Evolutionary conservation across 345 rosid genomes (phyloP).

Genomic region (Eucalyptus globulus): DNA sequence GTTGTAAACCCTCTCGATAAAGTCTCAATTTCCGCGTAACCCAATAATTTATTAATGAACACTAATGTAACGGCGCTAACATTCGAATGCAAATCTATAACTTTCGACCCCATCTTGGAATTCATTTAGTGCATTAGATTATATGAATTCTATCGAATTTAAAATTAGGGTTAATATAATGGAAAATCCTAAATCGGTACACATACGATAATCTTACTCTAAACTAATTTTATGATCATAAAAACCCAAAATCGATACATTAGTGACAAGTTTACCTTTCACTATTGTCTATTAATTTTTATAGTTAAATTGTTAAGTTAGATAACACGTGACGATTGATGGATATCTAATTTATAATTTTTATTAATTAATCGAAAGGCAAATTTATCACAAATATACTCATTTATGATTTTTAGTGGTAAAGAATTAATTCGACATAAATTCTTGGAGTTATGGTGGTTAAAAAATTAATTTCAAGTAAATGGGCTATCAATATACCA

Average conservation of each 20-base stretch:
- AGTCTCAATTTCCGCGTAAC: background rate
- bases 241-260: accelerated
- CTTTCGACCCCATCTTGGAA: background rate
- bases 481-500: accelerated
- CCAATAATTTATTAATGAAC: background rate
- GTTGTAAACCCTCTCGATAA: background rate
- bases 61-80: background rate
- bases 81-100: background rate
- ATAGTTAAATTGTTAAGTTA: accelerated
- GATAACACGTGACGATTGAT: accelerated
- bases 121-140: accelerated
- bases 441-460: accelerated
- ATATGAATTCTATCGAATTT: background rate
- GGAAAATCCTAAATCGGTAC: accelerated
- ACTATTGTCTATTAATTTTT: accelerated
- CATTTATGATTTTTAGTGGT: accelerated
- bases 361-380: accelerated
- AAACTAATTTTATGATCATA: accelerated
- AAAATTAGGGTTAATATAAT: background rate
- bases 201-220: accelerated
- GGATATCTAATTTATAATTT: accelerated
- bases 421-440: accelerated
- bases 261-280: accelerated
- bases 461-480: background rate
- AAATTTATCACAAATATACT: accelerated